Evolutionary conservation across 208 protist genomes (phyloP).

Genomic region (Acanthamoeba castellanii): DNA sequence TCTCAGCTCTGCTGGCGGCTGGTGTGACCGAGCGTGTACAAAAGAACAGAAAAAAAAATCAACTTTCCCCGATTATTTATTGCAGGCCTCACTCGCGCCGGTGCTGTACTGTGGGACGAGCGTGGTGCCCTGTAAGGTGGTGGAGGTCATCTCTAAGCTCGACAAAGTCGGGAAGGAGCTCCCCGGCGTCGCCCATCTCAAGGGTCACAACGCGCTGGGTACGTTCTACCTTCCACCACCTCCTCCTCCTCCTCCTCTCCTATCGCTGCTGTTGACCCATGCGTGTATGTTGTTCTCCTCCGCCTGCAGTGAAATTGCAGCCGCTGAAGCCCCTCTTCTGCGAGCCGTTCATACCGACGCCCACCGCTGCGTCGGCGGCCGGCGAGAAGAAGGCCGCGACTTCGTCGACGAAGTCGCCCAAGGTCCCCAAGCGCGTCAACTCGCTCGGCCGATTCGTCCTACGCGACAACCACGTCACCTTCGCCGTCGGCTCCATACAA

Average conservation of each 20-base stretch:
- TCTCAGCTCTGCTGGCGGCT: no score
- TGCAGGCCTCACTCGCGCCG: neutral
- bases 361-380: neutral
- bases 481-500: neutral
- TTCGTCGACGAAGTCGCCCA: neutral
- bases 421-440: neutral
- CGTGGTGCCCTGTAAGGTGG: neutral
- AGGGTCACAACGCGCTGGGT: conserved; percentile 17
- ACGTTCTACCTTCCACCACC: neutral
- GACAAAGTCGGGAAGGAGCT: neutral
- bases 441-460: neutral
- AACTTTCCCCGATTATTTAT: neutral
- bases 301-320: neutral
- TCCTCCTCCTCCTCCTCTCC: neutral
- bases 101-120: neutral
- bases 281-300: neutral
- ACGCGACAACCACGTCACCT: neutral
- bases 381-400: no score
- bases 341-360: neutral
- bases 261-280: no score
- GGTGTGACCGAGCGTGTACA: no score
- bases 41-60: no score
- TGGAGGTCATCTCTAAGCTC: neutral
- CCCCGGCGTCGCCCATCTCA: neutral
- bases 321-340: neutral